Percentiles rank a stretch among this genome's conserved stretches.
Evolutionary conservation across 805 yeast species (phyloP).

Genomic region (Pichia insulana): DNA sequence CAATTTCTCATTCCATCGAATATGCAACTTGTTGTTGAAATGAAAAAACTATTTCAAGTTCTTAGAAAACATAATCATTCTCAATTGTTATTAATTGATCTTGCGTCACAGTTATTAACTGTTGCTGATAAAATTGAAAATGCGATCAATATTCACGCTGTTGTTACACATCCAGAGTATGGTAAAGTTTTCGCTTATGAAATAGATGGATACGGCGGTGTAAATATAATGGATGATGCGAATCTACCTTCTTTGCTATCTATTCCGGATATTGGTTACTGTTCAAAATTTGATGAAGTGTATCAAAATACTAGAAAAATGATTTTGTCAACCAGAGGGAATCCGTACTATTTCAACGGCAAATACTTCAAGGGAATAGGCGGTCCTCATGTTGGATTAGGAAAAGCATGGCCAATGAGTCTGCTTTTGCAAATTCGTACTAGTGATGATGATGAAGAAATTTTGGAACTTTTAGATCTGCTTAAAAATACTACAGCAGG

Average conservation of each 20-base stretch:
- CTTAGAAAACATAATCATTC: slow-evolving; percentile 18
- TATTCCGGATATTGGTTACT: slow-evolving; percentile 70
- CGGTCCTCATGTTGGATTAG: slow-evolving; percentile 82
- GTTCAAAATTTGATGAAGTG: slow-evolving; percentile 40
- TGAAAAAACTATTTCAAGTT: slow-evolving; percentile 29
- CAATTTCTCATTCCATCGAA: slow-evolving; percentile 84
- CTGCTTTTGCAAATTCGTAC: slow-evolving; percentile 70
- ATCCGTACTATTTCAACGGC: slow-evolving; percentile 71
- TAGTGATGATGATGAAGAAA: slow-evolving; percentile 62
- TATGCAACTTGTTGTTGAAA: slow-evolving; percentile 63
- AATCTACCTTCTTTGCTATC: slow-evolving; percentile 77
- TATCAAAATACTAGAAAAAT: slow-evolving; percentile 75
- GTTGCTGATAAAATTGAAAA: slow-evolving; percentile 36
- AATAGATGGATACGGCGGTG: slow-evolving; percentile 78
- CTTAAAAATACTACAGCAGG: slow-evolving; percentile 59
- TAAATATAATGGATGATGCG: slow-evolving; percentile 80
- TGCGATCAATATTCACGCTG: slow-evolving; percentile 58
- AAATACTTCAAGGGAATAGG: slow-evolving; percentile 66
- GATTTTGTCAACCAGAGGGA: slow-evolving; percentile 60
- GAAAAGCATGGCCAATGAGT: slow-evolving; percentile 88
- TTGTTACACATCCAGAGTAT: slow-evolving; percentile 54
- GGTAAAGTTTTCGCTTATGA: slow-evolving; percentile 84
- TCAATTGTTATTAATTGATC: too few species aligned
- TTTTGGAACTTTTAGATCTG: slow-evolving; percentile 37
- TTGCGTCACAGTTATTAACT: too few species aligned